These are phyloP conservation scores for Russula ochroleuca DNA, from an alignment of 768 basidiomycete species.

Conservation along the genomic window DNA sequence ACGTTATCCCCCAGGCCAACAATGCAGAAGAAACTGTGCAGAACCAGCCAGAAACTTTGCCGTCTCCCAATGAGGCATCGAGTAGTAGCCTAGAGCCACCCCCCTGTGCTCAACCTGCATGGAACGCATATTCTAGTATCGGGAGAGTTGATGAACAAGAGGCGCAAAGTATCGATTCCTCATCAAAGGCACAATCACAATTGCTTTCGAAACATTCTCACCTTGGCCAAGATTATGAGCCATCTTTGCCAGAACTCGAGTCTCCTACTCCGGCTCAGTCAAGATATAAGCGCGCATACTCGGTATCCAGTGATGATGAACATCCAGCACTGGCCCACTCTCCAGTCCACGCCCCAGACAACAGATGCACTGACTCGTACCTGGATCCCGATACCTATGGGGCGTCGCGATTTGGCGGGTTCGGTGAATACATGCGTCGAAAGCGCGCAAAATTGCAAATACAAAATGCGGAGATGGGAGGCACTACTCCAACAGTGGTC, in stretches of 20 bases:
- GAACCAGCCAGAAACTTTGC: slow-evolving; percentile 12
- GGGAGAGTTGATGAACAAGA: slow-evolving; percentile 37
- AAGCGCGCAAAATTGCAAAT: slow-evolving; percentile 90
- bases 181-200: background rate
- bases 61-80: slow-evolving; percentile 6
- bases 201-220: background rate
- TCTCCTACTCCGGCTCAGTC: slow-evolving; percentile 16
- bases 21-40: background rate
- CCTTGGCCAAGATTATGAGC: slow-evolving; percentile 10
- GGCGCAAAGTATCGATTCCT: background rate
- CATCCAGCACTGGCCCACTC: slow-evolving; percentile 5
- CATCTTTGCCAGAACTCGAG: background rate
- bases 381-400: slow-evolving; percentile 52
- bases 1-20: slow-evolving; percentile 30
- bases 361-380: slow-evolving; percentile 17
- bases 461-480: slow-evolving; percentile 52
- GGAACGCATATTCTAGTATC: slow-evolving; percentile 39
- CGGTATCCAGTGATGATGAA: slow-evolving; percentile 15
- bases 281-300: slow-evolving; percentile 20
- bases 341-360: background rate
- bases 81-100: slow-evolving; percentile 35
- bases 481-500: slow-evolving; percentile 26
- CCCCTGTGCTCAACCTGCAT: slow-evolving; percentile 40
- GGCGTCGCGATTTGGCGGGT: slow-evolving; percentile 73
- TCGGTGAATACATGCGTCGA: slow-evolving; percentile 83